Percentiles rank a stretch among this genome's conserved stretches.
Evolutionary conservation across 192 early-diverging fungal species (phyloP).

Genomic region (Backusella mclennaniae): DNA sequence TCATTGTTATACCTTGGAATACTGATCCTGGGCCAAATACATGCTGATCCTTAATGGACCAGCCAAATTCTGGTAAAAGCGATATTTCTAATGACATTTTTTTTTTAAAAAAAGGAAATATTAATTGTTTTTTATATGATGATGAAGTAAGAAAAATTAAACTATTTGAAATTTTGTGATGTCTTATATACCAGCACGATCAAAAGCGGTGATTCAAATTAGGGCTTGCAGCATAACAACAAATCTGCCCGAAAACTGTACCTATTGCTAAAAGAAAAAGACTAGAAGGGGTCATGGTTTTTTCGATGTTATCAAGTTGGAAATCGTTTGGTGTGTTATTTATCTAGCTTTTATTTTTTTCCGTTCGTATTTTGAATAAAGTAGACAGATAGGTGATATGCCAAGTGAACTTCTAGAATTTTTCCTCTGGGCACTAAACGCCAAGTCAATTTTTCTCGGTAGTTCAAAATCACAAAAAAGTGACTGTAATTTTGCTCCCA

Average conservation of each 20-base stretch:
- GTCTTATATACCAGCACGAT: background rate
- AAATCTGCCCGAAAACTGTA: background rate
- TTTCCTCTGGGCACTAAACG: background rate
- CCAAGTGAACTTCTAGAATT: background rate
- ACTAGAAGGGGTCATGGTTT: background rate
- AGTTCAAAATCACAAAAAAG: background rate
- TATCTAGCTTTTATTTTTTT: background rate
- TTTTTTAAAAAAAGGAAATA: background rate
- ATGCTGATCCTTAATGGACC: background rate
- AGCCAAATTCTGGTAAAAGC: constrained; percentile 9
- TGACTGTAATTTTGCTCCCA: background rate
- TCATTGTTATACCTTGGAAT: background rate
- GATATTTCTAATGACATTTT: background rate
- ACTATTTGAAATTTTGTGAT: background rate
- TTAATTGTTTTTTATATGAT: constrained; percentile 1
- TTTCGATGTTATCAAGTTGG: background rate
- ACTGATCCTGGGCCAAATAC: constrained; percentile 10
- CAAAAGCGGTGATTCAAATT: background rate
- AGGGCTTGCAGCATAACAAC: background rate
- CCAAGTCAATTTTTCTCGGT: background rate
- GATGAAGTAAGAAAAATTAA: background rate
- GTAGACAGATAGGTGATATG: background rate
- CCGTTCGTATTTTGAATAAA: background rate
- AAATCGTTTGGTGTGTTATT: background rate
- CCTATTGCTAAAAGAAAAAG: background rate